phyloP scores from a whole-genome alignment of 441 rosid species.

The Gossypium trilobum region DNA sequence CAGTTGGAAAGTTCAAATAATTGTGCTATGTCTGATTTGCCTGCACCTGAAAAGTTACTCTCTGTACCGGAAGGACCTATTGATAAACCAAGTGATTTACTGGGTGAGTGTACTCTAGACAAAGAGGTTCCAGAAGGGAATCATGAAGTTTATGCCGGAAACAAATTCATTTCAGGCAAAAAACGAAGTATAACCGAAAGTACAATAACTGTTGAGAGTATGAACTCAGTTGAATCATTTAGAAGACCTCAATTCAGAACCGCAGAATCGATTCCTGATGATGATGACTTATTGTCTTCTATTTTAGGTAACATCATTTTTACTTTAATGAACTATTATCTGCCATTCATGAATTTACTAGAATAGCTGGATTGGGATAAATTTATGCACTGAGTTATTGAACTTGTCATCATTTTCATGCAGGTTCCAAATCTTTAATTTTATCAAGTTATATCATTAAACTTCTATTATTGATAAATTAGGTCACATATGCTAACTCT shows the following conservation, averaged over 20 bases:
- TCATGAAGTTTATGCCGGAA: slow-evolving; percentile 36
- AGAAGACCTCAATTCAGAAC: slow-evolving; percentile 48
- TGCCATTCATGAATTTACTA: neutral
- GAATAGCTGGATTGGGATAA: neutral
- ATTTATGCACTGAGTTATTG: neutral
- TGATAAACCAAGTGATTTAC: slow-evolving; percentile 38
- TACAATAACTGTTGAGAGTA: slow-evolving; percentile 53
- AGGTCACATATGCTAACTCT: neutral
- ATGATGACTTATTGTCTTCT: slow-evolving; percentile 83
- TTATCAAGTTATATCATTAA: neutral
- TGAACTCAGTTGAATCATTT: slow-evolving; percentile 64
- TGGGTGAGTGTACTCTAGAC: slow-evolving; percentile 54
- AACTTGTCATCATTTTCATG: neutral
- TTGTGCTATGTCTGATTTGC: slow-evolving; percentile 35
- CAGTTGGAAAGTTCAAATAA: slow-evolving; percentile 30
- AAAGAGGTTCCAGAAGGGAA: slow-evolving; percentile 37
- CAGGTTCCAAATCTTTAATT: neutral
- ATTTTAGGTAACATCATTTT: slow-evolving; percentile 59
- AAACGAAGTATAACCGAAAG: slow-evolving; percentile 74
- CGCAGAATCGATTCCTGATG: slow-evolving; percentile 71
- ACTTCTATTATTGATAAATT: neutral
- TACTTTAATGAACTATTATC: neutral
- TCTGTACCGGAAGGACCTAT: slow-evolving; percentile 41
- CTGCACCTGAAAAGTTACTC: slow-evolving; percentile 75
- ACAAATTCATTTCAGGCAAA: slow-evolving; percentile 44